Percentiles rank a stretch among this genome's conserved stretches.
Conservation (phyloP, 129 eudicot genomes). For the Logfia minima region DNA sequence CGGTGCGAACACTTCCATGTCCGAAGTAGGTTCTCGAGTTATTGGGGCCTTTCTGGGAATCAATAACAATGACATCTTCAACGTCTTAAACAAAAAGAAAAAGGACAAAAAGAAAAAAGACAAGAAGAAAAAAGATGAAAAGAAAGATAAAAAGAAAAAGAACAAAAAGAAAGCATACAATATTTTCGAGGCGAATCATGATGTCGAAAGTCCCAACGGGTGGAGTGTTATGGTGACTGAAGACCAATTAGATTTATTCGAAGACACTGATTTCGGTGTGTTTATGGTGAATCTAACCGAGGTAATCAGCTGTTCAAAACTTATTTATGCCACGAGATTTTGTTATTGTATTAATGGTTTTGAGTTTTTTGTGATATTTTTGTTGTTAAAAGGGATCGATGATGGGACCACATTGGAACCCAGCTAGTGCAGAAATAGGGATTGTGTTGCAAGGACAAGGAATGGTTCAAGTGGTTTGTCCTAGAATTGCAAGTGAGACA, state of each 20-base stretch:
- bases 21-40: conserved; percentile 38
- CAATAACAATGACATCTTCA: conserved; percentile 16
- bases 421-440: conserved; percentile 51
- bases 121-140: neutral
- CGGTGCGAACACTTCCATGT: conserved; percentile 14
- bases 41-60: conserved; percentile 36
- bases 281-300: conserved; percentile 65
- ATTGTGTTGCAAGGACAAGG: conserved; percentile 59
- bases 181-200: conserved; percentile 42
- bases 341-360: neutral
- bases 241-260: conserved; percentile 37
- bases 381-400: conserved; percentile 55
- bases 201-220: conserved; percentile 56
- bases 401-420: conserved; percentile 94
- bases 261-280: conserved; percentile 44
- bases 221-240: conserved; percentile 55
- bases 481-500: conserved; percentile 29
- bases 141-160: neutral
- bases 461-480: conserved; percentile 63
- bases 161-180: conserved; percentile 34
- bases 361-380: neutral
- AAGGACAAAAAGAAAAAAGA: conserved; percentile 24
- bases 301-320: conserved; percentile 36
- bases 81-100: conserved; percentile 34
- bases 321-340: too few species aligned